Conservation (phyloP, 179 eudicot species). For the Corrigiola litoralis region DNA sequence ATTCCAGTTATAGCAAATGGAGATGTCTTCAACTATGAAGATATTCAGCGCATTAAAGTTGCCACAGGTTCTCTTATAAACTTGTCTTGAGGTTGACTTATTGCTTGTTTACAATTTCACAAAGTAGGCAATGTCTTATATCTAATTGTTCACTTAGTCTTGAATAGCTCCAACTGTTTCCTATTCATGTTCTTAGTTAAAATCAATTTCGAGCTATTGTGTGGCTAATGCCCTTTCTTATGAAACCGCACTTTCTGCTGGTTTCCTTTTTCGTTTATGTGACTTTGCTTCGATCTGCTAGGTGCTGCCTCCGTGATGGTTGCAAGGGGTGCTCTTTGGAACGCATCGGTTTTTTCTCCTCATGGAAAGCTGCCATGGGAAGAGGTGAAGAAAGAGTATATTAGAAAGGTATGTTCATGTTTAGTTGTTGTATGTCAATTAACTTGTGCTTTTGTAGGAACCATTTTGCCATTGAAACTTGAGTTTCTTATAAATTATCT, state of each 20-base stretch:
- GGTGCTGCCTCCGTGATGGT: constrained; percentile 96
- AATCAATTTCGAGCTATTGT: not conserved
- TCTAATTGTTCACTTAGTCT: too few relatives aligned
- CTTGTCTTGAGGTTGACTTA: not conserved
- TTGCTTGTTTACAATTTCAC: not conserved
- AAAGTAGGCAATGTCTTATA: not conserved
- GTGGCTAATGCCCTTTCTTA: not conserved
- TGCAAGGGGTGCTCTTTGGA: constrained; percentile 97
- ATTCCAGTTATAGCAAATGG: constrained; percentile 94
- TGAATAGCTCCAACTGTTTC: too few relatives aligned
- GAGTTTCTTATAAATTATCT: too few relatives aligned
- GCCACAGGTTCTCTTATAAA: constrained; percentile 49
- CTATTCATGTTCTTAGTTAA: not conserved
- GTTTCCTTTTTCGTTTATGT: not conserved
- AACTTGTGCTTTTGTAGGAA: too few relatives aligned
- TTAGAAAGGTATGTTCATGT: constrained; percentile 81
- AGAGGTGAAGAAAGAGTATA: constrained; percentile 66
- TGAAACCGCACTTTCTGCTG: not conserved
- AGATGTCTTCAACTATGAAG: constrained; percentile 80
- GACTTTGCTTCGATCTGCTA: constrained; percentile 20
- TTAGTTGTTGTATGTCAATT: not conserved
- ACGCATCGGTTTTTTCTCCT: constrained; percentile 78
- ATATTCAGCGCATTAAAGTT: constrained; percentile 54
- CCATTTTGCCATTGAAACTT: too few relatives aligned
- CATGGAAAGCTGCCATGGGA: constrained; percentile 69